phyloP scores from a whole-genome alignment of 1,284 basidiomycete species.

The Ganoderma multipileum region DNA sequence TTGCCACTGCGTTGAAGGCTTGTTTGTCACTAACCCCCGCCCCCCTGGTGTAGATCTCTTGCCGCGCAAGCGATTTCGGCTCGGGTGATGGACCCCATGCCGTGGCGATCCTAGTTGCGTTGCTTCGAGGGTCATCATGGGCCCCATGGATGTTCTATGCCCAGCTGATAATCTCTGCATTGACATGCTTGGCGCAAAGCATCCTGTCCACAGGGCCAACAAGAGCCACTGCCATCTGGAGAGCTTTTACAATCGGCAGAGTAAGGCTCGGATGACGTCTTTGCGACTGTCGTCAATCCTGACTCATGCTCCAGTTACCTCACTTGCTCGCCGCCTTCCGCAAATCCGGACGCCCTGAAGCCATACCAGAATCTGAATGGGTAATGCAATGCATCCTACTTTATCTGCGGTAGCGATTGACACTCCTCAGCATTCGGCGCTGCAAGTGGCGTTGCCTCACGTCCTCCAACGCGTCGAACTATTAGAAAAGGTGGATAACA shows the following conservation, averaged over 20 bases:
- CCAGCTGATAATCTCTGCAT: slow-evolving; percentile 66
- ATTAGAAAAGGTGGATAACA: slow-evolving; percentile 42
- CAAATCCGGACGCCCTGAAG: slow-evolving; percentile 59
- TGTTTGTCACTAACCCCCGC: neutral
- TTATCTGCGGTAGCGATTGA: slow-evolving; percentile 20
- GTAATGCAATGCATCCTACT: slow-evolving; percentile 42
- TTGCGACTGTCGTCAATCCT: neutral
- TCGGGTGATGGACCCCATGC: slow-evolving; percentile 63
- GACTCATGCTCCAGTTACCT: slow-evolving; percentile 57
- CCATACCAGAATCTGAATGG: slow-evolving; percentile 58
- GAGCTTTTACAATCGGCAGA: slow-evolving; percentile 73
- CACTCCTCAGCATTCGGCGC: slow-evolving; percentile 54
- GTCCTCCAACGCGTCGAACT: slow-evolving; percentile 59
- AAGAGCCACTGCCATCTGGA: slow-evolving; percentile 60
- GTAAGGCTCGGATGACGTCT: slow-evolving; percentile 45
- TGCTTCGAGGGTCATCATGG: slow-evolving; percentile 72
- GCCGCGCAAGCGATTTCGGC: slow-evolving; percentile 66
- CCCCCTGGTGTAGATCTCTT: slow-evolving; percentile 52
- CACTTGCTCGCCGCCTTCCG: slow-evolving; percentile 60
- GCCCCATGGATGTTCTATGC: slow-evolving; percentile 70
- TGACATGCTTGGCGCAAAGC: slow-evolving; percentile 66
- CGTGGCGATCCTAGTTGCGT: slow-evolving; percentile 61
- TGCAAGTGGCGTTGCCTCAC: slow-evolving; percentile 60
- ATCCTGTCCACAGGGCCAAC: slow-evolving; percentile 39
- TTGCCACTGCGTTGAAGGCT: slow-evolving; percentile 9